Conservation (phyloP, 768 basidiomycete species). For the Pholiota microspora region DNA sequence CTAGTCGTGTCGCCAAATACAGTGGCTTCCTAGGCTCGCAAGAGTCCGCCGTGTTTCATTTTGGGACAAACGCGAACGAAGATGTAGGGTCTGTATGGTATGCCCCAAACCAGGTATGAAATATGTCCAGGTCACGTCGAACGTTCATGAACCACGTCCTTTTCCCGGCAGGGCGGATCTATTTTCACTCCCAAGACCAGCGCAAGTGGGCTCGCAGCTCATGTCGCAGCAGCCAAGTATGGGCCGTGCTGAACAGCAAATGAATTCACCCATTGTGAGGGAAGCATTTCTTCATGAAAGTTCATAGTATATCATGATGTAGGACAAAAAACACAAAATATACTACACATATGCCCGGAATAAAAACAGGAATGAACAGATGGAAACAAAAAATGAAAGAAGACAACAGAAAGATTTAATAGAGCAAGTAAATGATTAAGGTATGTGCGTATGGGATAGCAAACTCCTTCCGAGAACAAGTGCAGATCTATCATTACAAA, state of each 20-base stretch:
- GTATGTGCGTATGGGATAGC: constrained; percentile 5
- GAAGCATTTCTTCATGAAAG: background rate
- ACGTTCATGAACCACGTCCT: background rate
- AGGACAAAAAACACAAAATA: background rate
- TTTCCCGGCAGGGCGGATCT: constrained; percentile 35
- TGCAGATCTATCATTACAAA: constrained; percentile 12
- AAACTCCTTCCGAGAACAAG: constrained; percentile 6
- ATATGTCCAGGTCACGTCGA: background rate
- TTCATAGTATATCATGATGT: constrained; percentile 4
- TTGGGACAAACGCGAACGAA: constrained; percentile 33
- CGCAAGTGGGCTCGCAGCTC: constrained; percentile 40
- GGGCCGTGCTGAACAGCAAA: constrained; percentile 28
- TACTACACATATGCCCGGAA: background rate
- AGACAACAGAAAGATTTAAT: constrained; percentile 8
- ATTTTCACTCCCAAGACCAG: constrained; percentile 44
- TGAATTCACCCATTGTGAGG: background rate
- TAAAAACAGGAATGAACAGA: constrained; percentile 1
- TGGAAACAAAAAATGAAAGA: background rate
- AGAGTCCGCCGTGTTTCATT: constrained; percentile 40
- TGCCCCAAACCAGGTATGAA: constrained; percentile 34
- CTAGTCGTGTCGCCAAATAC: constrained; percentile 43
- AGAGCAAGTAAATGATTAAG: constrained; percentile 19
- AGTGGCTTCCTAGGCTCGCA: constrained; percentile 38
- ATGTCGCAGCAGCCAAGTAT: constrained; percentile 42
- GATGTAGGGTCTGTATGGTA: constrained; percentile 50